These are phyloP conservation scores for Trichosporon ovoides DNA, from an alignment of 1,284 basidiomycete genomes.

Conservation along the genomic window DNA sequence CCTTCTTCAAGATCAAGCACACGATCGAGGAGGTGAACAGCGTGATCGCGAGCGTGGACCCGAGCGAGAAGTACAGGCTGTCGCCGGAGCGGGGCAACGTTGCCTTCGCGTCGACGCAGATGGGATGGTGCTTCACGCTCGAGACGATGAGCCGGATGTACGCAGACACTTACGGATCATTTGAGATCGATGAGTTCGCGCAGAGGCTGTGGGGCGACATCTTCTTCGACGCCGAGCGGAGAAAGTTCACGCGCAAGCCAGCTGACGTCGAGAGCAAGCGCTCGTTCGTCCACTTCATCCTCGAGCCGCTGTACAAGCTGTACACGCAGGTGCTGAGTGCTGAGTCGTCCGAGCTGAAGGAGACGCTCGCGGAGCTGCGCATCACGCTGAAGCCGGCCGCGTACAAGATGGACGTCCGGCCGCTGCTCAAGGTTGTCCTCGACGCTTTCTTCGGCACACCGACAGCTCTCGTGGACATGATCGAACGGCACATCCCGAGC, in stretches of 20 bases:
- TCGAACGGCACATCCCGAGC: slow-evolving; percentile 81
- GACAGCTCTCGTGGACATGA: slow-evolving; percentile 85
- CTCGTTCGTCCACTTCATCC: slow-evolving; percentile 91
- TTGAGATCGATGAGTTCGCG: slow-evolving; percentile 59
- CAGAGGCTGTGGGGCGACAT: slow-evolving; percentile 97
- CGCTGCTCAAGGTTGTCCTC: slow-evolving; percentile 85
- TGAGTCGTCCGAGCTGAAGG: slow-evolving; percentile 75
- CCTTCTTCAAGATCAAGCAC: slow-evolving; percentile 98
- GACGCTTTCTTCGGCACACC: slow-evolving; percentile 93
- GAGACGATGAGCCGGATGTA: slow-evolving; percentile 95
- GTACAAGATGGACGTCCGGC: slow-evolving; percentile 97
- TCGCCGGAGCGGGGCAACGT: slow-evolving; percentile 96
- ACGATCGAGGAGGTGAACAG: slow-evolving; percentile 98
- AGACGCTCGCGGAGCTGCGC: slow-evolving; percentile 70
- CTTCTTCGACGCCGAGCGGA: slow-evolving; percentile 73
- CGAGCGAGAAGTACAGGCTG: slow-evolving; percentile 76
- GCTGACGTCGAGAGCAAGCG: slow-evolving; percentile 74
- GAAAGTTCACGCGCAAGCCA: slow-evolving; percentile 84
- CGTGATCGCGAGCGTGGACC: slow-evolving; percentile 84
- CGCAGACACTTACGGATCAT: slow-evolving; percentile 66
- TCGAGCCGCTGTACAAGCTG: slow-evolving; percentile 95
- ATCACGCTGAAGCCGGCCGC: slow-evolving; percentile 87
- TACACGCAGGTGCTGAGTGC: slow-evolving; percentile 90
- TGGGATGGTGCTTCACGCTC: slow-evolving; percentile 96
- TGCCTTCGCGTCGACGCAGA: slow-evolving; percentile 92